These are phyloP conservation scores for Candida yuanshanica DNA, from an alignment of 805 yeast genomes.

Conservation along the genomic window DNA sequence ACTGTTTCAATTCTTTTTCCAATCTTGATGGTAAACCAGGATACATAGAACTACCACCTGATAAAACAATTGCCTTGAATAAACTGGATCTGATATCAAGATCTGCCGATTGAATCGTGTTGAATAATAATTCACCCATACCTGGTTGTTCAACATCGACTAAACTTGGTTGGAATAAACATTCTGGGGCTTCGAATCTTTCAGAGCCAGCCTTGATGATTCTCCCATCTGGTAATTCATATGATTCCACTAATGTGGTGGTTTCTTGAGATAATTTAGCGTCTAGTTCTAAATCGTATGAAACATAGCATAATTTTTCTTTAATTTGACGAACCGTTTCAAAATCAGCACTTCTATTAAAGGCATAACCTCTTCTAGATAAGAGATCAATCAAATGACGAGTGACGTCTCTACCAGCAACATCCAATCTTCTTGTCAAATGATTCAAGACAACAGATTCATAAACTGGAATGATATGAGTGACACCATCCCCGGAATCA, in stretches of 20 bases:
- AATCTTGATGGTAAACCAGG: constrained; percentile 95
- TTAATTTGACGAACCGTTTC: constrained; percentile 98
- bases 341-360: constrained; percentile 97
- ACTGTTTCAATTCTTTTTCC: constrained; percentile 93
- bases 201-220: constrained; percentile 91
- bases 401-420: constrained; percentile 98
- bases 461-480: constrained; percentile 97
- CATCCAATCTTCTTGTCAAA: constrained; percentile 85
- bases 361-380: constrained; percentile 94
- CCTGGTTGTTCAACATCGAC: constrained; percentile 98
- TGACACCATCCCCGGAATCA: constrained; percentile 98
- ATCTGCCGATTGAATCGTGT: constrained; percentile 91
- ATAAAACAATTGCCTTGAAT: constrained; percentile 85
- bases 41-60: constrained; percentile 98
- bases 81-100: constrained; percentile 86
- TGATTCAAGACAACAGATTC: constrained; percentile 96
- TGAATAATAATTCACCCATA: constrained; percentile 86
- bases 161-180: constrained; percentile 90
- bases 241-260: constrained; percentile 86
- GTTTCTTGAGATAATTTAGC: constrained; percentile 85
- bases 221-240: constrained; percentile 96
- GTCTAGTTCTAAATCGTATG: constrained; percentile 90
- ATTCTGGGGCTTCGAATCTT: constrained; percentile 94
- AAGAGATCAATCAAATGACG: constrained; percentile 85
- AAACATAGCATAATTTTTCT: constrained; percentile 92